Base-by-base conservation (phyloP, 345 rosid species). In the Populus euphratica region DNA sequence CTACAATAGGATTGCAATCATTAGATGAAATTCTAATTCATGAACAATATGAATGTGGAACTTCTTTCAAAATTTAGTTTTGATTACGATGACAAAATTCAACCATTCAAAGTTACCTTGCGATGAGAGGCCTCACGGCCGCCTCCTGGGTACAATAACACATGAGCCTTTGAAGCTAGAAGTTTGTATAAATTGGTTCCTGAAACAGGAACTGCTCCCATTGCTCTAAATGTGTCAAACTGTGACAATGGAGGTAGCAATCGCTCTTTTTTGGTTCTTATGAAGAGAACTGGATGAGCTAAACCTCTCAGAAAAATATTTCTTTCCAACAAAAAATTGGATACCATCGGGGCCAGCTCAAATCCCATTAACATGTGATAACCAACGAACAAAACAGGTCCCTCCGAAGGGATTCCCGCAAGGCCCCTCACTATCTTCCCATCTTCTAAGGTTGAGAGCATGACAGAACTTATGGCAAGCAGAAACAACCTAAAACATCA, bases 161-260 rank as follows among this genome's bases (percentile, higher is more conserved):
- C 87, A 80, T 91, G 92, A 74, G 93, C 85, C 56, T 89, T 90
- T 54, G 92, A 81, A 49, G 91, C 85, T 35, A 93, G 75, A 78
- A 93, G 89, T 77, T 83, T 88, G 84, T 83, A 89, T 70, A 93
- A 87, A 80, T 86, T 88, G 68, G 84, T 79, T 76, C 81, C 87
- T 8, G 94, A 82, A 73, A 91, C 89, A 31, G 94, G 98, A 74
- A 86, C 86, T 47, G 92, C 90, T n/a, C 98, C 98, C 89, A 93
- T 83, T 69, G 84, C 73, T 85, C 88, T 86, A 59, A 73, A 36
- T 21, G 70, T 65, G 85, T 93, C 93, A 14, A 68, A 33, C 25
- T 59, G 3, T 21, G 79, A 54, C 49, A 83, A 76, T 23, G 83
- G 85, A 39, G 81, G 77, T 64, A 78, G 52, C 11, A 6, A 25